Conservation (phyloP, 768 basidiomycete genomes). For the Russula griseocarnosa region DNA sequence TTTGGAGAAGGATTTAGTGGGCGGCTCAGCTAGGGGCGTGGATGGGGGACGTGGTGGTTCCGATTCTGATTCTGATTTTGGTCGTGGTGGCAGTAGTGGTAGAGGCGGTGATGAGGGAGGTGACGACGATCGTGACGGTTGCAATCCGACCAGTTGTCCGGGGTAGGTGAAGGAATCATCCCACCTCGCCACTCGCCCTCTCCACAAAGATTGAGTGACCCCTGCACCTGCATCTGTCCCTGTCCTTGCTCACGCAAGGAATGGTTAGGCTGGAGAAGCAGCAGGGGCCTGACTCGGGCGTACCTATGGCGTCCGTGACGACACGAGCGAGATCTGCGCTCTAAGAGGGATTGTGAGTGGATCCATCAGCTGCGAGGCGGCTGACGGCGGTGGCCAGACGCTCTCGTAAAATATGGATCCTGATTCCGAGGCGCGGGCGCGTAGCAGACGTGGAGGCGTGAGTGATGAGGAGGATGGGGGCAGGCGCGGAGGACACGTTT, state of each 20-base stretch:
- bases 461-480: background rate
- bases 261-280: background rate
- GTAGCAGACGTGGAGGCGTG: slow-evolving; percentile 19
- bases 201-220: background rate
- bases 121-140: background rate
- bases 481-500: background rate
- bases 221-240: background rate
- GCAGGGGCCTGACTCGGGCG: background rate
- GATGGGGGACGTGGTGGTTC: too few relatives aligned
- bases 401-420: slow-evolving; percentile 29
- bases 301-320: slow-evolving; percentile 26
- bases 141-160: background rate
- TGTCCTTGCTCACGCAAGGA: background rate
- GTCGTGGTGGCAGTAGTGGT: too few relatives aligned
- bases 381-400: too few relatives aligned
- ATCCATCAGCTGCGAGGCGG: too few relatives aligned
- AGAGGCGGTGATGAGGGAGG: background rate
- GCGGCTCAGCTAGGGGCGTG: background rate
- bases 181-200: background rate
- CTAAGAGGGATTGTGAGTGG: too few relatives aligned
- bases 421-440: slow-evolving; percentile 21
- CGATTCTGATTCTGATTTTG: too few relatives aligned
- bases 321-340: slow-evolving; percentile 20
- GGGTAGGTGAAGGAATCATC: too few relatives aligned
- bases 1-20: background rate